A percentile compares a stretch with the other conserved stretches of the same genome.
These are phyloP conservation scores for Colletotrichum destructivum DNA, from an alignment of 2,329 filamentous ascomycete species.

Conservation along the genomic window DNA sequence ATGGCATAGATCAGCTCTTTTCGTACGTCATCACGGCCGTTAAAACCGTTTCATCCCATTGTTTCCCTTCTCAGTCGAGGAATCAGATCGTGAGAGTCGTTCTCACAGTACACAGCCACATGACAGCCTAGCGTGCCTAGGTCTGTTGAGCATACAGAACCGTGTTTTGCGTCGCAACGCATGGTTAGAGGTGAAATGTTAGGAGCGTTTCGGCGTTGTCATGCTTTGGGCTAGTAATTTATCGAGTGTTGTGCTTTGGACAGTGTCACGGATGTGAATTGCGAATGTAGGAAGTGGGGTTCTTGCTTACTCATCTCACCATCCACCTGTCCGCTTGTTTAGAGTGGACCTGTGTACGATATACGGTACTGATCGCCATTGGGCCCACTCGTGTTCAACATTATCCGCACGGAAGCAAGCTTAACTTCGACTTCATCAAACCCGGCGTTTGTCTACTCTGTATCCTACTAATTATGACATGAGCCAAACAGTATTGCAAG, in stretches of 20 bases:
- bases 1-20: constrained; percentile 16
- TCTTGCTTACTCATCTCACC: background rate
- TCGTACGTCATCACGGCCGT: constrained; percentile 22
- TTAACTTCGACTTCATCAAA: constrained; percentile 5
- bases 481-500: background rate
- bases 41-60: constrained; percentile 31
- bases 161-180: too few species aligned
- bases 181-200: too few species aligned
- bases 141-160: too few species aligned
- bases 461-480: background rate
- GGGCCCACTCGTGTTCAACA: background rate
- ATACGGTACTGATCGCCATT: background rate
- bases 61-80: background rate
- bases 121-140: too few species aligned
- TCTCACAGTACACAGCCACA: background rate
- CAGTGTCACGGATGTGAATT: too few species aligned
- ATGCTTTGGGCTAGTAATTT: too few species aligned
- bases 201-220: too few species aligned
- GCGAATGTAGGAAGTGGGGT: background rate
- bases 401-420: background rate
- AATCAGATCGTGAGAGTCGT: background rate
- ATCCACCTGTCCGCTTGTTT: too few species aligned
- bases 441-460: background rate
- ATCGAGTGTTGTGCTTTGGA: too few species aligned
- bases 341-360: background rate